Base-by-base conservation (phyloP, 1,284 basidiomycete genomes). In the Irpex sp. region DNA sequence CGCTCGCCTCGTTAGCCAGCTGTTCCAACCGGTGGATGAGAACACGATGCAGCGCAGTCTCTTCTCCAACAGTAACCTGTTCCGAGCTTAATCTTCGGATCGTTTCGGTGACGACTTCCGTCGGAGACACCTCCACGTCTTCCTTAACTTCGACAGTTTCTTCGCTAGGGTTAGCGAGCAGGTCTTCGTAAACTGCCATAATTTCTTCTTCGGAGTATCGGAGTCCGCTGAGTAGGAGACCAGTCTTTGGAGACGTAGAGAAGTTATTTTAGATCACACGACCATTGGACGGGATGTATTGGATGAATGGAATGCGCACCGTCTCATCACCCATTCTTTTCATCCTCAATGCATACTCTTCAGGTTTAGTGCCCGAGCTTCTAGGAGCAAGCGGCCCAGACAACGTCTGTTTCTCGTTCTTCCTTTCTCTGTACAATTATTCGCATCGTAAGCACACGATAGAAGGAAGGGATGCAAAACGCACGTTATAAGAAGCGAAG, bases 171-270 rank as follows among this genome's bases (percentile, higher is more conserved):
- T 77, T 66, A 1, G 79, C 75, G 16, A 86, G 77, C 14, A 86
- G 69, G 61, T 85, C 82, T 64, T 83, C 77, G 66, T 85, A 86
- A 52, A 86, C 67, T 1, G 71, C 64, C 53, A 80, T 58, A 0
- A 86, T 72, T 5, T 84, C 80, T 14, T 77, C 74, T 66, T 86
- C 84, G 0, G 79, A 75, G 67, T 80, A 85, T 6, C 33, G 9
- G 14, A 28, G 12, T 16, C 28, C 53, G 21, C 37, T 19, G 0
- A 55, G 54, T 21, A 35, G 28, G n/a, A 49, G 7, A 4, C 1
- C 55, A 2, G 36, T 48, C 59, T 60, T 12, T 5, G 2, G 12
- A 21, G 10, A 39, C 0, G 53, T 16, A 39, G 10, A 19, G 19
- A 28, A n/a, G 35, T 42, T 28, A 54, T 28, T 28, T 28, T 28